Evolutionary conservation across 164 flowering plant genomes (phyloP).

Genomic region (Stephania japonica): DNA sequence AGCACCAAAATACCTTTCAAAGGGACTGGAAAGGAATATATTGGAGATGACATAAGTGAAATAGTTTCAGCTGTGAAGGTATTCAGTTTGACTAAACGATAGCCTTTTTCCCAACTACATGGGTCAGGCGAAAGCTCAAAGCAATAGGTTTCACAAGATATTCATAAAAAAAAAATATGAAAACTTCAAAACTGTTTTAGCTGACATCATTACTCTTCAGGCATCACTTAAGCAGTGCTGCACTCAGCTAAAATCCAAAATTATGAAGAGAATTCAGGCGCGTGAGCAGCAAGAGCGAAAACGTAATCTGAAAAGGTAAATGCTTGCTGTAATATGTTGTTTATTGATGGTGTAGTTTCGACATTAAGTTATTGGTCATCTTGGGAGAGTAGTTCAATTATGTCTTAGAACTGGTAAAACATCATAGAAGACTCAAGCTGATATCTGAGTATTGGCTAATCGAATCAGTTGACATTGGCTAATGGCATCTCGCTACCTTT

Average conservation of each 20-base stretch:
- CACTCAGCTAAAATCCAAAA: conserved; percentile 80
- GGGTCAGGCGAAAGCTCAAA: too few species aligned
- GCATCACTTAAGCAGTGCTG: conserved; percentile 86
- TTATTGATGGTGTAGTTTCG: background rate
- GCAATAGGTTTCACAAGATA: too few species aligned
- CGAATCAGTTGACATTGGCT: background rate
- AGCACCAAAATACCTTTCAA: conserved; percentile 98
- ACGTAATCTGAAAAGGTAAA: conserved; percentile 72
- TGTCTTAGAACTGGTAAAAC: too few species aligned
- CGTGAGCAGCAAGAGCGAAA: conserved; percentile 98
- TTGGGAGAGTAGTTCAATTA: background rate
- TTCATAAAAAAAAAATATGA: background rate
- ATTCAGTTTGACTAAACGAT: conserved; percentile 4
- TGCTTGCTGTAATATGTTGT: background rate
- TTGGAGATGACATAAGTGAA: conserved; percentile 96
- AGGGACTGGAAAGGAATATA: conserved; percentile 97
- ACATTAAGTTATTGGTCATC: background rate
- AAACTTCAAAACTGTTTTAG: background rate
- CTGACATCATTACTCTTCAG: conserved; percentile 37
- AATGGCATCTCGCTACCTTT: background rate
- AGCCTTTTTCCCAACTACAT: background rate
- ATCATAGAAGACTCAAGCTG: background rate
- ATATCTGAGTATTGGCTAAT: background rate
- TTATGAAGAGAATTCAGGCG: conserved; percentile 84
- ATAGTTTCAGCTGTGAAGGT: conserved; percentile 97